These are phyloP conservation scores for Saccharum hybrid DNA, from an alignment of 202 grass and related monocot genomes.

Conservation along the genomic window DNA sequence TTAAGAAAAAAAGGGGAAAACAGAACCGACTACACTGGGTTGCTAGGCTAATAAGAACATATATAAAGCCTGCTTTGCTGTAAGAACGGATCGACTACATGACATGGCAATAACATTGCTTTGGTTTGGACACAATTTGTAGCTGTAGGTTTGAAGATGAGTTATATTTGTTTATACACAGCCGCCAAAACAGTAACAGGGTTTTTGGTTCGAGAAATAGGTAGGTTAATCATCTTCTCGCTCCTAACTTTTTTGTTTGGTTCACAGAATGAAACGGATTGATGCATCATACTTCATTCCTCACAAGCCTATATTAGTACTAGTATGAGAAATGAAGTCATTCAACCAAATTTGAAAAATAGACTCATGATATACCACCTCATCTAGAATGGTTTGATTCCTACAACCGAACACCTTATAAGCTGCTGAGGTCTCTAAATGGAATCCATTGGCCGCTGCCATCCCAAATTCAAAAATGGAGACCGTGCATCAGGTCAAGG, in stretches of 20 bases:
- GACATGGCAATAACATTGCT: background rate
- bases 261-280: background rate
- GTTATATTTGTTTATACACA: background rate
- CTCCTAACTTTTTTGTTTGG: background rate
- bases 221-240: background rate
- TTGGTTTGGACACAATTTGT: constrained; percentile 11
- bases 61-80: background rate
- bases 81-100: background rate
- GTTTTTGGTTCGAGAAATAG: no score
- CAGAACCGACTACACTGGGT: background rate
- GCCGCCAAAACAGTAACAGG: background rate
- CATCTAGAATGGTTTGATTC: no score
- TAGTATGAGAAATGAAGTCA: no score
- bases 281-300: no score
- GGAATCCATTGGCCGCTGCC: constrained; percentile 36
- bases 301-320: no score
- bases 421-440: background rate
- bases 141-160: background rate
- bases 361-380: no score
- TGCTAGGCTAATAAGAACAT: constrained; percentile 1
- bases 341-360: no score
- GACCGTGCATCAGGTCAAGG: constrained; percentile 21
- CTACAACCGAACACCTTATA: no score
- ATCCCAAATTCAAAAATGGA: constrained; percentile 42
- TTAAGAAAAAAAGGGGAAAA: background rate